Evolutionary conservation across 2,329 filamentous ascomycete species (phyloP).

Genomic region (Trichoderma oligosporum): DNA sequence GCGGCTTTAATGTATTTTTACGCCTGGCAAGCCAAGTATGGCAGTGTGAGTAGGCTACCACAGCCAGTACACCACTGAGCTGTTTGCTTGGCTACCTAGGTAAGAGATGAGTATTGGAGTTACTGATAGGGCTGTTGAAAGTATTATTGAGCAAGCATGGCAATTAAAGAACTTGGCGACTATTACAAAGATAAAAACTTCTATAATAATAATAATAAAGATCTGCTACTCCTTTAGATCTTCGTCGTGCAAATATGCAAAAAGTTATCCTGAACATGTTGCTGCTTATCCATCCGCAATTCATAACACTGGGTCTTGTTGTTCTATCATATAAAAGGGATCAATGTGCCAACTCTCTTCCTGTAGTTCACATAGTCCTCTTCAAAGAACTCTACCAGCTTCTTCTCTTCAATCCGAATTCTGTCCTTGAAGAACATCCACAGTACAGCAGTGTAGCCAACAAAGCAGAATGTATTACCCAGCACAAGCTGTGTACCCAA

Average conservation of each 20-base stretch:
- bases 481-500: conserved; percentile 89
- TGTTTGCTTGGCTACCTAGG: neutral
- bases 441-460: conserved; percentile 69
- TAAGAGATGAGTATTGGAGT: neutral
- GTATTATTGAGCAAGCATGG: neutral
- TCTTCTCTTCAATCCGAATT: conserved; percentile 73
- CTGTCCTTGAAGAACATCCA: conserved; percentile 80
- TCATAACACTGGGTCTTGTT: neutral
- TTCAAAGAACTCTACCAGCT: conserved; percentile 77
- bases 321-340: conserved; percentile 60
- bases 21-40: conserved; percentile 97
- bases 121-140: neutral
- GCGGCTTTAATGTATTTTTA: conserved; percentile 95
- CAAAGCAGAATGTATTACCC: conserved; percentile 76
- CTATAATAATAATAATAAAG: neutral
- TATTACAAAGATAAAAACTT: no score
- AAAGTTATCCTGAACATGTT: neutral
- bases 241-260: neutral
- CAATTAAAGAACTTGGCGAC: neutral
- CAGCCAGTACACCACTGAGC: neutral
- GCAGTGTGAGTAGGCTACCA: conserved; percentile 59
- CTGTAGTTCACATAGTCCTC: conserved; percentile 74
- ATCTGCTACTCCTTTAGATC: neutral
- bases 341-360: conserved; percentile 67
- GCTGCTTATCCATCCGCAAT: neutral